Percentiles rank a stretch among this genome's conserved stretches.
phyloP scores from a whole-genome alignment of 345 rosid species.

The Turritis glabra region DNA sequence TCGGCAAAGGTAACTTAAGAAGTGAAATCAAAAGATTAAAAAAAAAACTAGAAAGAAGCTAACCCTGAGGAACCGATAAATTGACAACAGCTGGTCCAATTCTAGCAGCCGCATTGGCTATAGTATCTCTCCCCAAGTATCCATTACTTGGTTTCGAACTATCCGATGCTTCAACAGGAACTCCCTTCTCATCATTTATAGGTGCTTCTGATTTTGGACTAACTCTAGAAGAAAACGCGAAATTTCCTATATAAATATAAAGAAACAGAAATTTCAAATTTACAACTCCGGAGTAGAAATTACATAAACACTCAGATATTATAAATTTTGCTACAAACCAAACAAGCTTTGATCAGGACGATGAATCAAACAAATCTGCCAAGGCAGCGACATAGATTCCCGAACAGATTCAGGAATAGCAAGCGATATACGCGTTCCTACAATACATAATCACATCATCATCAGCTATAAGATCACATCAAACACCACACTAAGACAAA shows the following conservation, averaged over 20 bases:
- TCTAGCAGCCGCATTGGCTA: constrained; percentile 87
- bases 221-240: constrained; percentile 45
- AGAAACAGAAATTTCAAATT: not conserved
- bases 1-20: not conserved
- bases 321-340: constrained; percentile 44
- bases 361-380: constrained; percentile 19
- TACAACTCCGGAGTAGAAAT: not conserved
- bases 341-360: constrained; percentile 34
- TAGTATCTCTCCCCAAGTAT: constrained; percentile 70
- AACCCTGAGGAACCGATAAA: constrained; percentile 75
- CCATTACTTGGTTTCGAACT: constrained; percentile 45
- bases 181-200: constrained; percentile 32
- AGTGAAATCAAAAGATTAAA: not conserved
- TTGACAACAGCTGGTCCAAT: constrained; percentile 88
- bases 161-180: constrained; percentile 42
- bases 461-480: not conserved
- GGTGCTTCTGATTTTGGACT: constrained; percentile 44
- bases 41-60: not conserved
- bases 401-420: constrained; percentile 41
- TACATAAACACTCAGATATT: not conserved
- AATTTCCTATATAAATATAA: constrained; percentile 42
- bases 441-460: constrained; percentile 9
- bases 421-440: constrained; percentile 47
- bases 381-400: constrained; percentile 38
- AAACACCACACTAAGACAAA: not conserved